Evolutionary conservation across 345 rosid genomes (phyloP), one percentile per base, ranked within the genome.

Genomic region (Balakata baccata): DNA sequence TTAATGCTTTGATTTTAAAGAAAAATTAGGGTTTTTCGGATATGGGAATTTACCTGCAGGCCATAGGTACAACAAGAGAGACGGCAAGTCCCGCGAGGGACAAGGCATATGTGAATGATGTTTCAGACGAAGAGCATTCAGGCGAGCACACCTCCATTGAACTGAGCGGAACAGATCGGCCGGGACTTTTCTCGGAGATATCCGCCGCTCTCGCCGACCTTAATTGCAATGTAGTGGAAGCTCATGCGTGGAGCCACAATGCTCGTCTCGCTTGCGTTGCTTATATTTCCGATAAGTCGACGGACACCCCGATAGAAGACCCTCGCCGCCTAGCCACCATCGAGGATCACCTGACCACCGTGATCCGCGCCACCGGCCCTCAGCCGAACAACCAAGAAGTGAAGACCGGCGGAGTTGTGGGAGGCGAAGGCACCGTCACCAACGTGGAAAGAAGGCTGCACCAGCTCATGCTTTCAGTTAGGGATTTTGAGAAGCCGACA

Each of bases 211-310:
- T 92, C 2, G 86, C 87, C 0, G 86, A 88, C 54, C 86, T 92
- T 7, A 84, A 79, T 5, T 90, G 95, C 81, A 88, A 87, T 62
- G 78, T 92, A 1, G 75, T 92, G 0, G 89, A 90, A 74, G 95
- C 92, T 29, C 90, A 92, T 7, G 89, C 90, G 3, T 92, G 97
- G 97, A 92, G 87, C 77, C 97, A 92, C 81, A 92, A 92, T 10
- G 82, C 84, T 14, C 83, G 89, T 16, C 66, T 87, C 3, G 97
- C 97, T 2, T 88, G 92, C 58, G 86, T 92, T 6, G 89, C 86
- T 43, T 86, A 85, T 57, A 81, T 92, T 47, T 81, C 89, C 18
- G 93, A 92, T 25, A 86, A 83, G 59, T 66, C 75, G 5, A 85
- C 87, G 3, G 76, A 81, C 47, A 52, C 75, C n/a, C 89, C 89